A percentile compares a stretch with the other conserved stretches of the same genome.
These are phyloP conservation scores for Microthyrium microscopicum DNA, from an alignment of 2,329 filamentous ascomycete species.

Conservation along the genomic window DNA sequence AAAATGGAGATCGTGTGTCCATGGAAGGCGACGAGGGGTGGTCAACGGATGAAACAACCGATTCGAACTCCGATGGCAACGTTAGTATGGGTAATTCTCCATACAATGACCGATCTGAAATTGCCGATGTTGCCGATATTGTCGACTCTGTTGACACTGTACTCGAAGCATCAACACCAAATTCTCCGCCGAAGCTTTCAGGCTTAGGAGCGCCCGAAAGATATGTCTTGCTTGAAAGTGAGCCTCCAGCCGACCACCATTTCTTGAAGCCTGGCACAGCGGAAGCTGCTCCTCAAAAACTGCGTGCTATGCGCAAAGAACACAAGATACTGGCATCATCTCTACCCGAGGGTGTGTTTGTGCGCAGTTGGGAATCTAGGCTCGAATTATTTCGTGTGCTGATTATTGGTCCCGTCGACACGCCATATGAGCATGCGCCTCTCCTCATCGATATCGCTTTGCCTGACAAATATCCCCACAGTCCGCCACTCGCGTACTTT, in stretches of 20 bases:
- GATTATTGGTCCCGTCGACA: constrained; percentile 40
- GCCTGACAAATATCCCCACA: constrained; percentile 30
- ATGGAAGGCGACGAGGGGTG: too few relatives aligned
- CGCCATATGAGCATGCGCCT: constrained; percentile 43
- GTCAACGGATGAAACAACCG: not conserved
- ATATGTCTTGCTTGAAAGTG: constrained; percentile 18
- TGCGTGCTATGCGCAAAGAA: constrained; percentile 39
- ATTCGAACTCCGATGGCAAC: not conserved
- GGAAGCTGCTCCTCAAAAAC: constrained; percentile 25
- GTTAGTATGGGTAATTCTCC: not conserved
- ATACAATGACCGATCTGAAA: not conserved
- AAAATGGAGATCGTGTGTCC: too few relatives aligned
- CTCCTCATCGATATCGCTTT: constrained; percentile 45
- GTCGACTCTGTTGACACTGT: not conserved
- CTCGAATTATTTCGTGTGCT: constrained; percentile 42
- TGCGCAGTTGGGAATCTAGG: constrained; percentile 41
- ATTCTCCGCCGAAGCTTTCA: constrained; percentile 7
- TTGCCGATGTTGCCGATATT: not conserved
- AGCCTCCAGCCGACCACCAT: constrained; percentile 18
- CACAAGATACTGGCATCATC: constrained; percentile 39
- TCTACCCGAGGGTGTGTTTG: constrained; percentile 38
- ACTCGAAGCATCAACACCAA: not conserved
- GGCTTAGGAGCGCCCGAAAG: constrained; percentile 4
- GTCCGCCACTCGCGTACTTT: constrained; percentile 39
- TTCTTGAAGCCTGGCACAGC: constrained; percentile 26